phyloP scores from a whole-genome alignment of 306 rosid species.

The Gastrolobium bilobum region DNA sequence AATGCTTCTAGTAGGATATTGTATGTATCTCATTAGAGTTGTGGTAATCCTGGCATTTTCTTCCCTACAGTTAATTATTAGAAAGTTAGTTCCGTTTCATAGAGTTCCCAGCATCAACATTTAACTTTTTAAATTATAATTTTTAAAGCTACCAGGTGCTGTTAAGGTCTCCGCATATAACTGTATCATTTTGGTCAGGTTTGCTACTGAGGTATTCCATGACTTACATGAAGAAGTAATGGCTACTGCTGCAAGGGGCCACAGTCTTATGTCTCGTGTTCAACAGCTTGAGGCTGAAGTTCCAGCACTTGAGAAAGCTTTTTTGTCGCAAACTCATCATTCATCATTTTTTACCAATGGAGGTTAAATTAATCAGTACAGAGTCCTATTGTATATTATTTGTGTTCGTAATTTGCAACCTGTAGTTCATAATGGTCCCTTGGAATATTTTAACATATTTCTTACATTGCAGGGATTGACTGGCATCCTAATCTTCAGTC shows the following conservation, averaged over 20 bases:
- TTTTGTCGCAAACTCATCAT: conserved; percentile 77
- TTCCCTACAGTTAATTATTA: not conserved
- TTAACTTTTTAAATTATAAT: not conserved
- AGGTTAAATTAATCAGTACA: conserved; percentile 64
- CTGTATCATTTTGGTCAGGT: conserved; percentile 59
- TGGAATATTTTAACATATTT: conserved; percentile 19
- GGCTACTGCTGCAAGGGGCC: conserved; percentile 90
- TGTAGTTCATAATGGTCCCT: conserved; percentile 2
- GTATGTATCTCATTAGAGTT: conserved; percentile 10
- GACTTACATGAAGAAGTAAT: conserved; percentile 96
- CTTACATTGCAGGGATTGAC: conserved; percentile 75
- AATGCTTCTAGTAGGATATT: conserved; percentile 26
- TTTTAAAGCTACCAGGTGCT: not conserved
- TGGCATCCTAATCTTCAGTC: conserved; percentile 88
- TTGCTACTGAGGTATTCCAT: conserved; percentile 97
- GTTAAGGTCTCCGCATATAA: conserved; percentile 38
- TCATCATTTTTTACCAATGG: conserved; percentile 64
- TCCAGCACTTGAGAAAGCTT: conserved; percentile 87
- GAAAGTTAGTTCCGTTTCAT: not conserved
- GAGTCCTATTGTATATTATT: conserved; percentile 34
- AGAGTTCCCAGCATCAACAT: conserved; percentile 3
- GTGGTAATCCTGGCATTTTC: conserved; percentile 16
- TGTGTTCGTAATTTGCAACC: conserved; percentile 30
- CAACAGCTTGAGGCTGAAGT: conserved; percentile 97
- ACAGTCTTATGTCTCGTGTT: conserved; percentile 80